phyloP scores from a whole-genome alignment of 2,329 filamentous ascomycete genomes.

The Rhytidhysteron rufulum region DNA sequence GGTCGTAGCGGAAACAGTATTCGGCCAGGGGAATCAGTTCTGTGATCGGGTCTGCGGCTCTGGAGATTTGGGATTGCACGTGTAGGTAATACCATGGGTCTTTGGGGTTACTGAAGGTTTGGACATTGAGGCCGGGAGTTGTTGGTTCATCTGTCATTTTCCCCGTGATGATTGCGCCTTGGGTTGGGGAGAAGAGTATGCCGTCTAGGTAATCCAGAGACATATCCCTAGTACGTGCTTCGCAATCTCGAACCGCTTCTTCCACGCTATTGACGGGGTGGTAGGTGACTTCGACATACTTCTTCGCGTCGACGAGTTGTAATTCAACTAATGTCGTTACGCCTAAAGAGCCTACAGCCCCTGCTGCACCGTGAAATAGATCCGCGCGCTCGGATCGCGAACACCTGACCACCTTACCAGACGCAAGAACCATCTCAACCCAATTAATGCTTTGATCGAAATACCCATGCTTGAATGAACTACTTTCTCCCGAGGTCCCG shows the following conservation, averaged over 20 bases:
- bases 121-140: slow-evolving; percentile 29
- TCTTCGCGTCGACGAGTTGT: slow-evolving; percentile 50
- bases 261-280: slow-evolving; percentile 50
- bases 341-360: slow-evolving; percentile 58
- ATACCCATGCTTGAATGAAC: slow-evolving; percentile 62
- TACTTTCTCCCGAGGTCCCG: slow-evolving; percentile 64
- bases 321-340: slow-evolving; percentile 60
- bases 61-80: too few species aligned
- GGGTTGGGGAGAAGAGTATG: slow-evolving; percentile 57
- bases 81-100: slow-evolving; percentile 77
- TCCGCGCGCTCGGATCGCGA: slow-evolving; percentile 49
- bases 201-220: slow-evolving; percentile 65
- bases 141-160: slow-evolving; percentile 49
- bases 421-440: slow-evolving; percentile 61
- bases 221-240: slow-evolving; percentile 45
- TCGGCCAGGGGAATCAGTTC: slow-evolving; percentile 44
- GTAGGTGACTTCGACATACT: slow-evolving; percentile 61
- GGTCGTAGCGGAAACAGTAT: slow-evolving; percentile 61
- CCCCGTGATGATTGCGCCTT: slow-evolving; percentile 60
- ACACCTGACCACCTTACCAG: slow-evolving; percentile 52
- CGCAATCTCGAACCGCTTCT: slow-evolving; percentile 39
- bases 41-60: neutral
- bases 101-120: slow-evolving; percentile 52
- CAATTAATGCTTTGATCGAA: slow-evolving; percentile 61
- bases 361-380: slow-evolving; percentile 57